Evolutionary conservation across 441 rosid genomes (phyloP), one percentile per base, ranked within the genome.

Genomic region (Kokia cookei): DNA sequence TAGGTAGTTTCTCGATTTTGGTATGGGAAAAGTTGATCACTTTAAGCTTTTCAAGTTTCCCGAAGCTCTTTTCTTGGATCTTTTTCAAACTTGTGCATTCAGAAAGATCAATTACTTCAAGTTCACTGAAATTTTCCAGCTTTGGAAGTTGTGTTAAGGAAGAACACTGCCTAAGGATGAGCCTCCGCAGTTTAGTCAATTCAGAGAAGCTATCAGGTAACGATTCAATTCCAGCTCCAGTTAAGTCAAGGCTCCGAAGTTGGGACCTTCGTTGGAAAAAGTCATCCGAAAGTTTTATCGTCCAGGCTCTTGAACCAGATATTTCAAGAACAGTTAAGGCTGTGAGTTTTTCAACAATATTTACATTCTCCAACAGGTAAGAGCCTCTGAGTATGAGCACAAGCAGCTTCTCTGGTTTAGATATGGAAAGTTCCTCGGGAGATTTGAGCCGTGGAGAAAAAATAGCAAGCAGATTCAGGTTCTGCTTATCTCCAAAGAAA

Each of bases 21-120:
- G 85, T 81, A 15, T 54, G 66, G 4, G 91, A 89, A 54, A 90
- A 79, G 68, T 84, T 83, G 7, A 90, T 60, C 48, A 75, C 71
- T 79, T 84, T 81, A 26, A 89, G 86, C 19, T 13, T 27, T 40
- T 1, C 27, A 22, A 83, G 86, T 15, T 61, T 37, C 13, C 69
- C 53, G 22, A 86, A 80, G 76, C 50, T 83, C 67, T 77, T 84
- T 79, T 80, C 85, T 14, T 69, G 66, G 75, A 24, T 37, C 69
- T 10, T 76, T 9, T 42, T 27, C 13, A 89, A 82, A 14, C 74
- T 70, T 58, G 54, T 65, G 65, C 83, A 76, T 19, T 86, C 90
- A 72, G 84, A 84, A 67, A 89, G 72, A 84, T 86, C 92, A 53
- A 91, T 77, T 70, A 83, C 81, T 83, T 88, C 92, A 71, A 91